Base-by-base conservation (phyloP, 129 eudicot genomes). In the Centaurea solstitialis region DNA sequence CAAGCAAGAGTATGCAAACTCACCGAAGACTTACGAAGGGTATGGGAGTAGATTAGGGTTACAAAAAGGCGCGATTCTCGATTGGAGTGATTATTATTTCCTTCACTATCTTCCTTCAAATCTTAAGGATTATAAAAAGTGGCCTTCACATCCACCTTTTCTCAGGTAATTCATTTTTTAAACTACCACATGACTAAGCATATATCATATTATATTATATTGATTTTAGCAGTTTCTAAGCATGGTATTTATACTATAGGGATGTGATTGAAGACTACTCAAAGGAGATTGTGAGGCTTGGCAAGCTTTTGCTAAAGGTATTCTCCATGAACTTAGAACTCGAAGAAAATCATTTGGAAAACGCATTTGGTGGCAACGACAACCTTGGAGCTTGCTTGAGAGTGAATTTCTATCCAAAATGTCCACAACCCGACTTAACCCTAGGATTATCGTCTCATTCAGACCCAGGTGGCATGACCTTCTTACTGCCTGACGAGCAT, bases 401-500 rank as follows among this genome's bases (percentile, higher is more conserved):
- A 77, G 96, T 86, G 12, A 91, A 91, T 74, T 91, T 79, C 62
- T 94, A 91, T 79, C 97, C 98, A 13, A 94, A 90, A 68, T 94
- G 98, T 70, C 98, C 98, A 12, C 97, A 91, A 72, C 98, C 98
- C 38, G 97, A 94, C 70, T 71, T 94, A 45, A 82, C 98, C 78
- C 86, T 94, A 5, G 97, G 98, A 6, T 85, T 94, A 20, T 87
- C 97, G 0, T 78, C 97, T 6, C 98, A 94, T 68, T 94, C 98
- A 65, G 98, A 94, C 37, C 98, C 98, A 0, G 98, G 98, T 71
- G 97, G 97, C 23, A 70, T 94, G 80, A 94, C 98, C 57, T 72
- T 94, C 75, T 86, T 94, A n/a, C 86, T 94, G 1, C 92, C 98
- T 4, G 97, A 94, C 59, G 85, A 83, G 39, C 61, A 90, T 41